These are phyloP conservation scores for Psilocybe cubensis DNA, from an alignment of 768 basidiomycete genomes.

Conservation along the genomic window DNA sequence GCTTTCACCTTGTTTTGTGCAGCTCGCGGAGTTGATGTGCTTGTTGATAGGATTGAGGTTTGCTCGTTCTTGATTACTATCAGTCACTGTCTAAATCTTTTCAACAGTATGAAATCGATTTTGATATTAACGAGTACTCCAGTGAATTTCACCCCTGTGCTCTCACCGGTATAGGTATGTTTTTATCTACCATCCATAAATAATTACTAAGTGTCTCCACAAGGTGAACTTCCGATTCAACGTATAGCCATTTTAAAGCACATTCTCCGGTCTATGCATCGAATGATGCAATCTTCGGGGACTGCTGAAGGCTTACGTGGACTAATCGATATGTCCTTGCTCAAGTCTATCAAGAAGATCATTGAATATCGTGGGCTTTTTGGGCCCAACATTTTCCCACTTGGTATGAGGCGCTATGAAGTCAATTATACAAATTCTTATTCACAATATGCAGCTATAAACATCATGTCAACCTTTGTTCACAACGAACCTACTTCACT, in stretches of 20 bases:
- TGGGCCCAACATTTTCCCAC: constrained; percentile 83
- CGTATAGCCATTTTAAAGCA: constrained; percentile 87
- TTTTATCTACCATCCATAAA: not conserved
- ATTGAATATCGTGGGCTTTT: constrained; percentile 82
- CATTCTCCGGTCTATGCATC: constrained; percentile 88
- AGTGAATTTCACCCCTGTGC: constrained; percentile 24
- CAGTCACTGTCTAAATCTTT: not conserved
- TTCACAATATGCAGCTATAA: constrained; percentile 63
- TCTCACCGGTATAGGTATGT: constrained; percentile 24
- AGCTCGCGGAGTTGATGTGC: constrained; percentile 79
- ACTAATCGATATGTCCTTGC: constrained; percentile 86
- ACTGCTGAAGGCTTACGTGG: constrained; percentile 94
- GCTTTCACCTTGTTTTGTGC: constrained; percentile 88
- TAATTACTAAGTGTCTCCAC: not conserved
- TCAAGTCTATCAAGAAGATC: constrained; percentile 86
- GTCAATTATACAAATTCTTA: not conserved
- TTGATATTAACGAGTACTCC: constrained; percentile 62
- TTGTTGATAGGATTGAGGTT: constrained; percentile 90
- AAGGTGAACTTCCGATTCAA: constrained; percentile 75
- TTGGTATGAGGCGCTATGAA: constrained; percentile 54
- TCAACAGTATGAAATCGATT: constrained; percentile 66
- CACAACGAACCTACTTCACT: constrained; percentile 99
- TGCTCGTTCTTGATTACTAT: constrained; percentile 25
- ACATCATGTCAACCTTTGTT: constrained; percentile 94
- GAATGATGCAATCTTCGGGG: constrained; percentile 97